A percentile compares a stretch with the other conserved stretches of the same genome.
These are phyloP conservation scores for Corymbia citriodora DNA, from an alignment of 441 rosid genomes.

Conservation along the genomic window DNA sequence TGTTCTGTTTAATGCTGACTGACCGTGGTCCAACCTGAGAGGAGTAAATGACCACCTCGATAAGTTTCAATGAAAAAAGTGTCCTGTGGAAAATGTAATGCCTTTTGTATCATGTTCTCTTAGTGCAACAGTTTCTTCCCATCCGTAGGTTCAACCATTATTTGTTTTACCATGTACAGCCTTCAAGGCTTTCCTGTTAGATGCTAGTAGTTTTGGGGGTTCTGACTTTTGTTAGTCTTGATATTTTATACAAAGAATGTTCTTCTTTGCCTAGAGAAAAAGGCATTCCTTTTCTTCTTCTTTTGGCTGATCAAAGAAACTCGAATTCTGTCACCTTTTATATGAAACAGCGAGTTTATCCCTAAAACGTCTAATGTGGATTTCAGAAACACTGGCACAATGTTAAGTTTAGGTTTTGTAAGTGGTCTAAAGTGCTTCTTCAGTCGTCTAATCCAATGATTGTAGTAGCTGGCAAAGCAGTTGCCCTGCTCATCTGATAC, in stretches of 20 bases:
- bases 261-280: background rate
- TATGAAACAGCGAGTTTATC: background rate
- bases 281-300: background rate
- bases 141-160: background rate
- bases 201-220: background rate
- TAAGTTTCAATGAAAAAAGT: background rate
- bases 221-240: background rate
- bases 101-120: background rate
- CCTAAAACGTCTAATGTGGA: background rate
- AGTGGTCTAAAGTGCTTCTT: background rate
- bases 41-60: background rate
- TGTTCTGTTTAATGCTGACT: constrained; percentile 43
- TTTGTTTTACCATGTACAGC: background rate
- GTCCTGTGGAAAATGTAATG: background rate
- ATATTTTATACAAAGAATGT: background rate
- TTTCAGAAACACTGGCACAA: background rate
- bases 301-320: background rate
- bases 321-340: background rate
- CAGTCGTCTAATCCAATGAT: background rate
- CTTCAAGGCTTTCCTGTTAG: background rate
- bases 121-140: background rate
- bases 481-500: background rate
- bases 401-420: background rate
- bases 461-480: background rate
- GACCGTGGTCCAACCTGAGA: background rate